Evolutionary conservation across 1,284 basidiomycete genomes (phyloP), one percentile per base, ranked within the genome.

Genomic region (Pseudozyma tsukubaensis): DNA sequence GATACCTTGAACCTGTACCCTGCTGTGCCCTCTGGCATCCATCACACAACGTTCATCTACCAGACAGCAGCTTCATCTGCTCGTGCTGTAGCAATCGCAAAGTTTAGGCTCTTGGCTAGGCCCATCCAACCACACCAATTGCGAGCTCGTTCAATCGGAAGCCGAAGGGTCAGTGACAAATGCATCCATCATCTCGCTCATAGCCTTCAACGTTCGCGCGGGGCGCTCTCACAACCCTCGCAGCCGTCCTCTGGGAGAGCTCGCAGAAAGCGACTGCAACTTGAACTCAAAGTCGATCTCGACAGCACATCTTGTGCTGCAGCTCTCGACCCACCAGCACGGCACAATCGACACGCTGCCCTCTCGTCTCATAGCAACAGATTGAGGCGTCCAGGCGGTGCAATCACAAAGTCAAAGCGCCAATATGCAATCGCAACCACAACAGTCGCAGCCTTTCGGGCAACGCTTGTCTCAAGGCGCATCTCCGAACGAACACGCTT

Each of bases 401-500:
- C 18, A 19, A 5, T 35, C 14, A 29, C 29, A 10, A 19, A 18
- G 12, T 12, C 21, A 21, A 9, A 24, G 19, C 14, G 42, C 42
- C 57, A 60, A n/a, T 14, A 70, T 70, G 67, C 61, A 64, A 53
- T 59, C 67, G 19, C 61, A 62, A 35, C 32, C 57, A 9, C 61
- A 51, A 18, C 52, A 48, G 14, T n/a, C 57, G 39, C 57, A 44
- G 44, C 50, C 48, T 13, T 57, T 44, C 44, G 32, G 21, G 2
- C 61, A 52, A n/a, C 34, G 34, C 16, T 39, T 44, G 3, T 21
- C 45, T 14, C 59, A 49, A 16, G 43, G 45, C 45, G 52, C 50
- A 12, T 60, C 61, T 8, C 53, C 67, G 4, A 40, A 19, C 29
- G 47, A 63, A n/a, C 57, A 36, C 4, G 34, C 43, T 19, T 5